phyloP scores from a whole-genome alignment of 2,329 filamentous ascomycete genomes.

The Alternaria brassicicola region DNA sequence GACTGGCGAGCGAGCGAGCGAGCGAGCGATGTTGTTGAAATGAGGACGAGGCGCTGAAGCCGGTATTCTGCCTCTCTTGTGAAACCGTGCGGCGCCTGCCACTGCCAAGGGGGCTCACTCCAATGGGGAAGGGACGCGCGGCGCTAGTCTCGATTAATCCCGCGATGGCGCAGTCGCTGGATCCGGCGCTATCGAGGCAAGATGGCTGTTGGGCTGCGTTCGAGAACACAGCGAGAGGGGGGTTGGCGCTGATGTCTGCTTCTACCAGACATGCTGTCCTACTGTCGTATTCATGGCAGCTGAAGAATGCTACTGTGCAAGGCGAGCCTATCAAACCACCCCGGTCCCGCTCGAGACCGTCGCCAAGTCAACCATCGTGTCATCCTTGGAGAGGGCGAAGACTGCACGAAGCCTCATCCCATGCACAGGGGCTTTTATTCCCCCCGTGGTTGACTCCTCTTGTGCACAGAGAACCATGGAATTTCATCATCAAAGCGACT shows the following conservation, averaged over 20 bases:
- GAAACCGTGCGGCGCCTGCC: slow-evolving; percentile 33
- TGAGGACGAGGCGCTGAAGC: slow-evolving; percentile 21
- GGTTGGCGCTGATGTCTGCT: background rate
- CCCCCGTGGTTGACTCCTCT: background rate
- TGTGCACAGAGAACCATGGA: background rate
- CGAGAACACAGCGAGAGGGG: slow-evolving; percentile 23
- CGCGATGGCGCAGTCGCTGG: slow-evolving; percentile 17
- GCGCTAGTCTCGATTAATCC: slow-evolving; percentile 21
- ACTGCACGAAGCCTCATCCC: background rate
- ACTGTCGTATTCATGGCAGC: slow-evolving; percentile 21
- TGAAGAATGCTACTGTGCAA: slow-evolving; percentile 30
- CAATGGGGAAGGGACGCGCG: slow-evolving; percentile 39
- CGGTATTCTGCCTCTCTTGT: slow-evolving; percentile 33
- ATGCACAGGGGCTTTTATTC: background rate
- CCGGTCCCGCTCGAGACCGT: slow-evolving; percentile 17
- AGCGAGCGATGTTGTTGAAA: slow-evolving; percentile 14
- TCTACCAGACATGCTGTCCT: slow-evolving; percentile 15
- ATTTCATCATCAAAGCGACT: background rate
- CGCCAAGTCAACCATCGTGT: slow-evolving; percentile 1
- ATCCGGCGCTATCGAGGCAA: slow-evolving; percentile 24
- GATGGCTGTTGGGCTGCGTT: slow-evolving; percentile 26
- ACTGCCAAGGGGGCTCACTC: slow-evolving; percentile 29
- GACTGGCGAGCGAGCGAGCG: slow-evolving; percentile 37
- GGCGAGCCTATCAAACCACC: slow-evolving; percentile 21
- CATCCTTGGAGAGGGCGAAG: background rate